Evolutionary conservation across 768 basidiomycete genomes (phyloP), one percentile per base, ranked within the genome.

Genomic region (Mycena albidolilacea): DNA sequence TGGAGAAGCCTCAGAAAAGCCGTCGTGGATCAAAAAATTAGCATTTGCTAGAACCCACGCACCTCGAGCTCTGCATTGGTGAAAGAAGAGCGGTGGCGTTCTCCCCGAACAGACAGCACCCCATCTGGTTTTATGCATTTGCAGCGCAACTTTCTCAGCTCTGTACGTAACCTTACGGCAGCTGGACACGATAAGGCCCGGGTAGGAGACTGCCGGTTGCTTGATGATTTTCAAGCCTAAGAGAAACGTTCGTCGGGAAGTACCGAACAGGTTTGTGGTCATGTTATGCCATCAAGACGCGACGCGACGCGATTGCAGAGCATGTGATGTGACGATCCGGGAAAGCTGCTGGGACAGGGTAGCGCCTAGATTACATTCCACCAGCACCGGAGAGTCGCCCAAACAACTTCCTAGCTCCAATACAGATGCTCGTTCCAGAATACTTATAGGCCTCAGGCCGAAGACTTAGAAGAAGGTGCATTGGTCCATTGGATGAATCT

Each of bases 151-250:
- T 46, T 46, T 17, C 46, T 12, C 46, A 58, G 37, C 17, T 58
- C 17, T 38, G 37, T 14, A 19, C 17, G 6, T 8, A 38, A 7
- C 57, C 57, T 58, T 58, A 58, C 37, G 57, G 57, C 57, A 58
- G 37, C 57, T 37, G 15, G 57, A 58, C 57, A 58, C 57, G 57
- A 58, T 58, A 58, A 58, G 57, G 21, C 19, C 57, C 57, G 57
- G 37, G 57, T 58, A 6, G 57, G 57, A 58, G 37, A 58, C 37
- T 38, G 57, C 57, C 57, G 57, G 57, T 37, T 37, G 57, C 55
- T 57, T 57, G 55, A 35, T 57, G 23, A 15, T 57, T 35, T 57
- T 57, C 30, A 21, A 52, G 19, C 23, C 35, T 58, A 35, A 38
- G 57, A 38, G 57, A 17, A 58, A 58, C 37, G 37, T 38, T 14